These are phyloP conservation scores for Starmerella sp. DNA, from an alignment of 805 yeast genomes.

Conservation along the genomic window DNA sequence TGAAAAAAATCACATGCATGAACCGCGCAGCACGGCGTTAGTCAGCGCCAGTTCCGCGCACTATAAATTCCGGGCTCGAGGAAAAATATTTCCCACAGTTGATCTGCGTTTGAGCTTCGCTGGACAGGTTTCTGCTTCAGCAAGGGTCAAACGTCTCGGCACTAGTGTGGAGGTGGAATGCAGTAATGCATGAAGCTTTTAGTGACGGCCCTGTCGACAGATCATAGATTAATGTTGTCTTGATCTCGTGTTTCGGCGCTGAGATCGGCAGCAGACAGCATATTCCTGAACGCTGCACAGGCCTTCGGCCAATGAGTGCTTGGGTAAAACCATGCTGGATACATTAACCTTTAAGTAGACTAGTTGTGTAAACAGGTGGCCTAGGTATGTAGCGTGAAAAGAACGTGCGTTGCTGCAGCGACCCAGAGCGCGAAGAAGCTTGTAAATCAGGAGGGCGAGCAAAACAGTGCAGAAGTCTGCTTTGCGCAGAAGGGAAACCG, in stretches of 20 bases:
- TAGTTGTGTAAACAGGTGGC: neutral
- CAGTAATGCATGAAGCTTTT: constrained; percentile 26
- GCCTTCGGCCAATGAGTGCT: constrained; percentile 86
- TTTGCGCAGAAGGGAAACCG: too few relatives aligned
- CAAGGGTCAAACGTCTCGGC: constrained; percentile 25
- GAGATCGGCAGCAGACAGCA: constrained; percentile 71
- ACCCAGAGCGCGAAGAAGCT: too few relatives aligned
- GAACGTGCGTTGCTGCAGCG: too few relatives aligned
- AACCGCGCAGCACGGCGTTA: neutral
- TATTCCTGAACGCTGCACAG: constrained; percentile 99
- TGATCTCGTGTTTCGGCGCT: constrained; percentile 41
- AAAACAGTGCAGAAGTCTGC: too few relatives aligned
- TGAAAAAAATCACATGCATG: constrained; percentile 3
- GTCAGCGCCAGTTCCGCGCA: neutral
- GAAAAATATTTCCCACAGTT: constrained; percentile 10
- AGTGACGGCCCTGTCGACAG: constrained; percentile 87
- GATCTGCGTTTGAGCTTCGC: constrained; percentile 20
- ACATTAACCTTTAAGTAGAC: constrained; percentile 39
- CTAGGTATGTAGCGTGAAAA: too few relatives aligned
- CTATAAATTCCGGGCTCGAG: neutral
- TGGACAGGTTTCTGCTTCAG: constrained; percentile 18
- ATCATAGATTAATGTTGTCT: constrained; percentile 56
- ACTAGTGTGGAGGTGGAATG: constrained; percentile 30
- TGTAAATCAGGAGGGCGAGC: too few relatives aligned
- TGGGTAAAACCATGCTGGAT: constrained; percentile 99